Percentiles rank a stretch among this genome's conserved stretches.
phyloP scores from a whole-genome alignment of 208 protist genomes.

The Acanthamoeba culbertsoni region DNA sequence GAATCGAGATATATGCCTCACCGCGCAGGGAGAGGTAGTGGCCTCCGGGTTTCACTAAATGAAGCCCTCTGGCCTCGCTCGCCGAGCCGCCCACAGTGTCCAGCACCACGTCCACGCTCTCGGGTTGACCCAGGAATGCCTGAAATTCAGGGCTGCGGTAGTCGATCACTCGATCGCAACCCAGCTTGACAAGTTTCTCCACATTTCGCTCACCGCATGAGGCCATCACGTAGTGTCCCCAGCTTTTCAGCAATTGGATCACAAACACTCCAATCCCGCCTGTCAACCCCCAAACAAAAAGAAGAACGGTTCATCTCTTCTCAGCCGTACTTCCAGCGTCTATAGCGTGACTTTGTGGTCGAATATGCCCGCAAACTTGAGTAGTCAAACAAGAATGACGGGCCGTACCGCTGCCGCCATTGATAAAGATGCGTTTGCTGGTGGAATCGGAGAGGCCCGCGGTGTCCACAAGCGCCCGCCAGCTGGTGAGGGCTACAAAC shows the following conservation, averaged over 20 bases:
- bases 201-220: slow-evolving; percentile 16
- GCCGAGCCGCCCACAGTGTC: slow-evolving; percentile 12
- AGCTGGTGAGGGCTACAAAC: slow-evolving; percentile 15
- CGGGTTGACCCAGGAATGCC: background rate
- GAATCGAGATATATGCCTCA: no score
- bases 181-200: background rate
- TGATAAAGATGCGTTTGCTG: slow-evolving; percentile 36
- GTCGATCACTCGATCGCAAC: background rate
- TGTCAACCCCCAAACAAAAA: background rate
- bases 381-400: background rate
- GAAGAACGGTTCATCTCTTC: no score
- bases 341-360: no score
- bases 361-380: background rate
- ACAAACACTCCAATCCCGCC: slow-evolving; percentile 15
- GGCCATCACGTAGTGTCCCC: slow-evolving; percentile 29
- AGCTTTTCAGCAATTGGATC: slow-evolving; percentile 19
- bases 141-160: slow-evolving; percentile 14
- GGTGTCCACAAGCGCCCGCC: slow-evolving; percentile 20
- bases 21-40: slow-evolving; percentile 22
- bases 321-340: no score
- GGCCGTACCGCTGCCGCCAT: slow-evolving; percentile 47
- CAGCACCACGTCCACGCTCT: slow-evolving; percentile 44
- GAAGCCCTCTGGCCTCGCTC: slow-evolving; percentile 19
- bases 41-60: background rate
- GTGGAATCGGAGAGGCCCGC: slow-evolving; percentile 10